phyloP scores from a whole-genome alignment of 2,329 filamentous ascomycete genomes.

The Juglanconis oblonga region DNA sequence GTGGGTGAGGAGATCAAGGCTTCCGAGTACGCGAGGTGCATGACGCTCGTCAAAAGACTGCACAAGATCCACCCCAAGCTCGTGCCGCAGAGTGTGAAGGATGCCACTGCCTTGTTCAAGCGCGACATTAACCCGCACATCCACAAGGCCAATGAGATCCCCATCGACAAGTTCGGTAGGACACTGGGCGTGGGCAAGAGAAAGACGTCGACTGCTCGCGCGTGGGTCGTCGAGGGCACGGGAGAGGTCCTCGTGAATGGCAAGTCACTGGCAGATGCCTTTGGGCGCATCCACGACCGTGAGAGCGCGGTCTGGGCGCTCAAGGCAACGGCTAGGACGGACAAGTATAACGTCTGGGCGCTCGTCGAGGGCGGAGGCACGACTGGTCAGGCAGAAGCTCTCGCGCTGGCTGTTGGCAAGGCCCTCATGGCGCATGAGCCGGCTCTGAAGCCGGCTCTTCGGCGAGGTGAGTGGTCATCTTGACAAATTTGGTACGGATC shows the following conservation, averaged over 20 bases:
- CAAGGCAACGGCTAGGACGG: slow-evolving; percentile 74
- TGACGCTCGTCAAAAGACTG: slow-evolving; percentile 73
- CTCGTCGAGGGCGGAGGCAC: slow-evolving; percentile 81
- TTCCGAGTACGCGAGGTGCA: slow-evolving; percentile 74
- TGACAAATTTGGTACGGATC: neutral
- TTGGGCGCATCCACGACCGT: slow-evolving; percentile 85
- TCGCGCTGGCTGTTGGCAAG: slow-evolving; percentile 86
- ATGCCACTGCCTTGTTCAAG: slow-evolving; percentile 67
- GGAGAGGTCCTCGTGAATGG: slow-evolving; percentile 90
- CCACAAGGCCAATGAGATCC: slow-evolving; percentile 59
- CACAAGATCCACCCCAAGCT: slow-evolving; percentile 81
- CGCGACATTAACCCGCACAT: slow-evolving; percentile 70
- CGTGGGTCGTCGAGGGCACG: slow-evolving; percentile 87
- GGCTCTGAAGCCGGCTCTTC: slow-evolving; percentile 78
- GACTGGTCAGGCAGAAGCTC: slow-evolving; percentile 92
- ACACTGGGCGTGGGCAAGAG: slow-evolving; percentile 78
- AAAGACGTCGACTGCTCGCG: slow-evolving; percentile 82
- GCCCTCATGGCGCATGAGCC: slow-evolving; percentile 90
- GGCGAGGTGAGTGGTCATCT: slow-evolving; percentile 68
- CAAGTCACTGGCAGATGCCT: slow-evolving; percentile 75
- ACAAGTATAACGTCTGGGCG: slow-evolving; percentile 97
- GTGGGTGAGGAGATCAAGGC: slow-evolving; percentile 71
- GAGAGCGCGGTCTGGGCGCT: slow-evolving; percentile 93
- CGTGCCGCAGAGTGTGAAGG: slow-evolving; percentile 66
- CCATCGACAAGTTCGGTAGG: slow-evolving; percentile 74